Percentiles rank a stretch among this genome's conserved stretches.
phyloP scores from a whole-genome alignment of 208 protist genomes.

The Leishmania martiniquensis region DNA sequence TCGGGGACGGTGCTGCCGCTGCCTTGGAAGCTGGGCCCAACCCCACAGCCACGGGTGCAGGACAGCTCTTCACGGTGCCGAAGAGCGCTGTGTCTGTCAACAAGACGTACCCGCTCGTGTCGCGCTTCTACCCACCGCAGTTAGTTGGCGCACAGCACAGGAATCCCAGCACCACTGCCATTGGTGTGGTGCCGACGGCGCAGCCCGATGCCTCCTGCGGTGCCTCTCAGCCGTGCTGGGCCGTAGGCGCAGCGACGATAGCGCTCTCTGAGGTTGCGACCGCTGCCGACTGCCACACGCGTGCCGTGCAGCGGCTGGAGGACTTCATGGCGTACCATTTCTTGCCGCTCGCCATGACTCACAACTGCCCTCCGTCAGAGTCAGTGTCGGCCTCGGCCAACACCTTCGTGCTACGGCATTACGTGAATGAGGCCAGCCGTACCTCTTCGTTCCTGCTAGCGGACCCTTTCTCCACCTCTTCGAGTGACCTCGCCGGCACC shows the following conservation, averaged over 20 bases:
- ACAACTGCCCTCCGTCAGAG: conserved; percentile 35
- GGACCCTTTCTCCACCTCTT: conserved; percentile 18
- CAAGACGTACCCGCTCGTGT: conserved; percentile 34
- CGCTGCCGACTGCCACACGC: conserved; percentile 2
- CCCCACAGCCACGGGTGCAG: background rate
- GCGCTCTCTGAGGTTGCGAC: background rate
- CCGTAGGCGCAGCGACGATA: background rate
- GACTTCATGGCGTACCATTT: conserved; percentile 73
- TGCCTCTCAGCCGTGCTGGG: background rate
- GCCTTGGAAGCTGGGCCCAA: background rate
- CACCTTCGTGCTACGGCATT: conserved; percentile 62
- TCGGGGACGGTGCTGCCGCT: conserved; percentile 24
- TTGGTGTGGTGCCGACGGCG: background rate
- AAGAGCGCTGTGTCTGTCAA: conserved; percentile 30
- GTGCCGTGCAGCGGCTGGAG: conserved; percentile 36
- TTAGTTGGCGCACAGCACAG: background rate
- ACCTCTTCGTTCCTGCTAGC: conserved; percentile 74
- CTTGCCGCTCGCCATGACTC: conserved; percentile 56
- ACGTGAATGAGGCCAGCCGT: conserved; percentile 75
- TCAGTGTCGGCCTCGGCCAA: background rate
- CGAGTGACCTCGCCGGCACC: background rate
- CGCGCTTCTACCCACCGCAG: conserved; percentile 20
- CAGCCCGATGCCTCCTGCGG: background rate
- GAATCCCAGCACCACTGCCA: background rate
- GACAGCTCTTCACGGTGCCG: conserved; percentile 25